Conservation (phyloP, 768 basidiomycete species). For the Boletus rex-veris region DNA sequence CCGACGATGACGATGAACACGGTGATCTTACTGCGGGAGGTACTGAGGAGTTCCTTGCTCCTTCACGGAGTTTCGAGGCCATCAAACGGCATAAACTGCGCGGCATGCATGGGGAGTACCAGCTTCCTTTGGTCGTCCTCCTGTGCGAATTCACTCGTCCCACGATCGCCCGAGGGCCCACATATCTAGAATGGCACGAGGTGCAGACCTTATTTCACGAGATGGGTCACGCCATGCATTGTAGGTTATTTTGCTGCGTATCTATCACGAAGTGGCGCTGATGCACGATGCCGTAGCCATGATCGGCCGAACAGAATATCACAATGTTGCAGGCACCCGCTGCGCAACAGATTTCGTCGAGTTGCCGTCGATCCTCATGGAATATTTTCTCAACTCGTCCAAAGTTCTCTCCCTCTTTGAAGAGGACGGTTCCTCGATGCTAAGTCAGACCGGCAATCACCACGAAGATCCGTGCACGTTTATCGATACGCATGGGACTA, state of each 20-base stretch:
- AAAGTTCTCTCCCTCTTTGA: constrained; percentile 79
- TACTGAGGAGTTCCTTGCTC: constrained; percentile 38
- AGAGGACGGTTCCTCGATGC: constrained; percentile 41
- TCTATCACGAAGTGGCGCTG: background rate
- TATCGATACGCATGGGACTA: constrained; percentile 89
- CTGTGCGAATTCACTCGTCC: constrained; percentile 82
- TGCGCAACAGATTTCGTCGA: constrained; percentile 99
- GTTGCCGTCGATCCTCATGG: constrained; percentile 97
- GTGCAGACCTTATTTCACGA: constrained; percentile 95
- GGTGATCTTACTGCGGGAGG: constrained; percentile 52
- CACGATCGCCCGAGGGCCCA: constrained; percentile 56
- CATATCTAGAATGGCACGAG: constrained; percentile 86
- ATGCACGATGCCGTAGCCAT: constrained; percentile 61
- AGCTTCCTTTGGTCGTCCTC: constrained; percentile 89
- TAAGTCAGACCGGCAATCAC: constrained; percentile 55
- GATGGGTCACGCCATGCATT: constrained; percentile 99
- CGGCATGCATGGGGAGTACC: constrained; percentile 67
- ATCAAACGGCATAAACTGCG: constrained; percentile 56
- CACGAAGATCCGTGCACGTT: constrained; percentile 73
- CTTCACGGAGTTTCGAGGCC: constrained; percentile 62
- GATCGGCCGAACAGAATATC: constrained; percentile 96
- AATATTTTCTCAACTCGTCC: constrained; percentile 89
- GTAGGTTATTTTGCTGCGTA: constrained; percentile 49
- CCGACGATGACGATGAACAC: constrained; percentile 83
- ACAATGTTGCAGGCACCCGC: constrained; percentile 96